phyloP scores from a whole-genome alignment of 495 filamentous ascomycete species.

The Tuber aestivum region DNA sequence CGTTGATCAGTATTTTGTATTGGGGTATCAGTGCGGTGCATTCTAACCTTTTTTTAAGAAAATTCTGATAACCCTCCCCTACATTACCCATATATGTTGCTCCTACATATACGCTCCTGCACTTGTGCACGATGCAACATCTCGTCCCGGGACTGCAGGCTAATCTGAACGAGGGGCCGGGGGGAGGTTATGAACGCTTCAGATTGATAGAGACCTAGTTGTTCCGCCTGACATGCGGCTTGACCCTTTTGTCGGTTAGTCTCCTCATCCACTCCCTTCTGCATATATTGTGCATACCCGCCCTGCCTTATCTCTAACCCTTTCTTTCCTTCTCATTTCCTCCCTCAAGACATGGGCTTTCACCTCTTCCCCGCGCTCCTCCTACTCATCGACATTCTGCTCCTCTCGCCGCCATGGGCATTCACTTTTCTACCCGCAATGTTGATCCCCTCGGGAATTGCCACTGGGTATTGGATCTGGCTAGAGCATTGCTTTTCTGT shows the following conservation, averaged over 20 bases:
- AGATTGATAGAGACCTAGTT: conserved; percentile 44
- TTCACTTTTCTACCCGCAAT: conserved; percentile 57
- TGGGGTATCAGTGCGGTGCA: conserved; percentile 60
- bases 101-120: not conserved
- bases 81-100: not conserved
- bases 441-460: conserved; percentile 57
- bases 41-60: conserved; percentile 16
- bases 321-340: not conserved
- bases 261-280: not conserved
- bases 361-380: conserved; percentile 71
- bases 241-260: conserved; percentile 38
- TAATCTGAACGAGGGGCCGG: too few species aligned
- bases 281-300: conserved; percentile 1
- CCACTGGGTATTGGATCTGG: conserved; percentile 81
- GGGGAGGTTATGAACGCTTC: not conserved
- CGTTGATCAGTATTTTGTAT: conserved; percentile 78
- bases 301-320: not conserved
- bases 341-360: conserved; percentile 64
- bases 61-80: conserved; percentile 8
- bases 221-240: conserved; percentile 49
- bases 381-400: conserved; percentile 63
- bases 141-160: not conserved
- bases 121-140: not conserved
- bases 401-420: conserved; percentile 77
- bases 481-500: conserved; percentile 53